Evolutionary conservation across 768 basidiomycete genomes (phyloP).

Genomic region (Tricholoma flavovirens): DNA sequence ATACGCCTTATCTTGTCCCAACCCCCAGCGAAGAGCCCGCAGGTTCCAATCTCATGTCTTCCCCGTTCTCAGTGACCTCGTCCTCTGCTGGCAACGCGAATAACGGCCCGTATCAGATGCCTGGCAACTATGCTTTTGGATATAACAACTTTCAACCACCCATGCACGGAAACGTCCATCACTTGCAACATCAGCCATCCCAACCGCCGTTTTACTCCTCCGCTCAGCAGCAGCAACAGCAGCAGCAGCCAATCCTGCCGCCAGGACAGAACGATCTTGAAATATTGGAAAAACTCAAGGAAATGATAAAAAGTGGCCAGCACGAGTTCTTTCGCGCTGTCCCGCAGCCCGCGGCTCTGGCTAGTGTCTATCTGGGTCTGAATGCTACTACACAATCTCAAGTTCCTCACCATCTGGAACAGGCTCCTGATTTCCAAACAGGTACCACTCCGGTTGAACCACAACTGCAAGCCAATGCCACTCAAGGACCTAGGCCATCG

Average conservation of each 20-base stretch:
- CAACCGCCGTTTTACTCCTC: slow-evolving; percentile 19
- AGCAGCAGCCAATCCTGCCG: slow-evolving; percentile 28
- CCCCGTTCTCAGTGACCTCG: slow-evolving; percentile 32
- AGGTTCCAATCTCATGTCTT: slow-evolving; percentile 28
- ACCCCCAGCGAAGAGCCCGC: slow-evolving; percentile 47
- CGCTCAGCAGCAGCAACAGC: slow-evolving; percentile 12
- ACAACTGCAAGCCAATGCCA: slow-evolving; percentile 31
- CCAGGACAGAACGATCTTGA: slow-evolving; percentile 66
- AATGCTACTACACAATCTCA: slow-evolving; percentile 20
- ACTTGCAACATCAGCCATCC: slow-evolving; percentile 21
- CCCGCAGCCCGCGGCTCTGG: slow-evolving; percentile 61
- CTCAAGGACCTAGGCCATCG: slow-evolving; percentile 14
- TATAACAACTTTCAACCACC: slow-evolving; percentile 29
- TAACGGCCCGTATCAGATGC: slow-evolving; percentile 28
- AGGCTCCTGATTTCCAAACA: slow-evolving; percentile 15
- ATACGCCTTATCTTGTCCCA: slow-evolving; percentile 46
- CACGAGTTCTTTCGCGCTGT: slow-evolving; percentile 65
- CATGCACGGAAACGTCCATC: slow-evolving; percentile 24
- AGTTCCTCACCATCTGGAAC: slow-evolving; percentile 15
- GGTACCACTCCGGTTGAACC: slow-evolving; percentile 8
- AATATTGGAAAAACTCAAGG: slow-evolving; percentile 69
- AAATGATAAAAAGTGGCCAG: slow-evolving; percentile 63
- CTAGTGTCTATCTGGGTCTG: slow-evolving; percentile 59
- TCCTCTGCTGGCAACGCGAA: slow-evolving; percentile 24
- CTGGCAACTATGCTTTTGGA: slow-evolving; percentile 33